Base-by-base conservation (phyloP, 1,284 basidiomycete genomes). In the Puccinia polysora region DNA sequence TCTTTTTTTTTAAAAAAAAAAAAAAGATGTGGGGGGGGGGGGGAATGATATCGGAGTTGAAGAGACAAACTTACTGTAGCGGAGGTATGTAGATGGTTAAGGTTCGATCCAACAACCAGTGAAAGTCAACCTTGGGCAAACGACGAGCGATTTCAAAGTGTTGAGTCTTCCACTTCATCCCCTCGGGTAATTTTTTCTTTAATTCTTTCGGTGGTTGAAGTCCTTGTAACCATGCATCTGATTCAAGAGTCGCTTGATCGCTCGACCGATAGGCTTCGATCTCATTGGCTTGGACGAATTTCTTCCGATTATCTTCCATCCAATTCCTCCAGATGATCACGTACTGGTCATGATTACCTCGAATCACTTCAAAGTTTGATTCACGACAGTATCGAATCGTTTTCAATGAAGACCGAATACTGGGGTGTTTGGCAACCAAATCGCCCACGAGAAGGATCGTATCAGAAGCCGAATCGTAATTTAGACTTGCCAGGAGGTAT, bases 301-400 rank as follows among this genome's bases (percentile, higher is more conserved):
- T 38, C 18, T 2, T 30, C 20, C 45, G 45, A 18, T 50, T 28
- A 12, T n/a, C 7, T 1, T 50, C 45, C 68, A 71, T 71, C 68
- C 68, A 71, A 36, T 71, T 71, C 38, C 68, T 71, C 68, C 68
- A 71, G 14, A 58, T 59, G 20, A 71, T 71, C n/a, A 71, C 53
- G 49, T 71, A 56, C 53, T 71, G 56, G 18, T 71, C 68, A 55
- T 71, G 68, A 50, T 71, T 71, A 20, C 68, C 68, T 53, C 68
- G 40, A 15, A 71, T 40, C 4, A 30, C 68, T n/a, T 38, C 34
- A 7, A 71, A 23, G 7, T 52, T 55, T 10, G 58, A 53, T 49
- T 71, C 49, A 49, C 68, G 58, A 49, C 43, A 34, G 38, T 62
- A 71, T 14, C 38, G 20, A 14, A 71, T 50, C 7, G 68, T 71